Conservation (phyloP, 306 rosid species). For the Acacia crassicarpa region DNA sequence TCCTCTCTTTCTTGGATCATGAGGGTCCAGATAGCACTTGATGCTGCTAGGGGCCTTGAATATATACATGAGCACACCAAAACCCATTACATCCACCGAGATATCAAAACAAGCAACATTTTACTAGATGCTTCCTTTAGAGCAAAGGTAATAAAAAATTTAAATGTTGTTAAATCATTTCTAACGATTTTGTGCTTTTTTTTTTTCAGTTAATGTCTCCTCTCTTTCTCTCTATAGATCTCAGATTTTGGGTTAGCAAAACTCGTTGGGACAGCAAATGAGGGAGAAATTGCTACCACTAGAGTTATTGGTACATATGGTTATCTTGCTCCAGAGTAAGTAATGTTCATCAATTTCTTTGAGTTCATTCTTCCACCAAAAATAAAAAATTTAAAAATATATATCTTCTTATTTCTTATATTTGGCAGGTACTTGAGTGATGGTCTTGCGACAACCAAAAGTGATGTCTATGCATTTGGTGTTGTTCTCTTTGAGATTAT, state of each 20-base stretch:
- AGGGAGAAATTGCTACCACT: constrained; percentile 82
- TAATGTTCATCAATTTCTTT: constrained; percentile 16
- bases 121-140: constrained; percentile 84
- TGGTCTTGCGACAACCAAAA: constrained; percentile 88
- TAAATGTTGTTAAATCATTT: constrained; percentile 12
- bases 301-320: constrained; percentile 99
- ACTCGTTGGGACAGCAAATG: constrained; percentile 77
- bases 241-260: constrained; percentile 98
- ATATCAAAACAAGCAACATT: constrained; percentile 97
- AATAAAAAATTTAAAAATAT: background rate
- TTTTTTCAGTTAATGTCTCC: constrained; percentile 21
- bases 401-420: background rate
- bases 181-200: constrained; percentile 6
- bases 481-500: constrained; percentile 91
- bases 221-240: constrained; percentile 52
- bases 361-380: constrained; percentile 6
- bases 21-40: constrained; percentile 93
- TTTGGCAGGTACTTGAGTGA: constrained; percentile 82
- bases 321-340: constrained; percentile 98
- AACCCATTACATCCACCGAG: constrained; percentile 92
- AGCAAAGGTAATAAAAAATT: constrained; percentile 65
- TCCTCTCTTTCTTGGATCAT: constrained; percentile 96
- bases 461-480: constrained; percentile 95
- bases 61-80: constrained; percentile 98
- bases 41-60: constrained; percentile 96